phyloP scores from a whole-genome alignment of 495 filamentous ascomycete species.

The Halenospora varia region DNA sequence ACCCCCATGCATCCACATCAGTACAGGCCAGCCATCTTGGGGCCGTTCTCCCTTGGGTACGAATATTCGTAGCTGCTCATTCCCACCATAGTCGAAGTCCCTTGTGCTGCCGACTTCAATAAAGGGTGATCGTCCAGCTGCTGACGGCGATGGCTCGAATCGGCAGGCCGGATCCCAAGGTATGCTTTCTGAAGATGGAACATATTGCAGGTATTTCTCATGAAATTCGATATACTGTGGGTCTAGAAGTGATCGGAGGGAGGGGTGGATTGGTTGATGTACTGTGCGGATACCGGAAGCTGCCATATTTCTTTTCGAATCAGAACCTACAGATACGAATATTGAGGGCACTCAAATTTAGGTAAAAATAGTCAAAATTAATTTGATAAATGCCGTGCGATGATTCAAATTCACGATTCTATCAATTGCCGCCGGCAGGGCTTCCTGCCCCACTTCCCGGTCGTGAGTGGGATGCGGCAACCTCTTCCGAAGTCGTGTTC shows the following conservation, averaged over 20 bases:
- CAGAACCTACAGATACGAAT: no score
- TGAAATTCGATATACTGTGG: constrained; percentile 21
- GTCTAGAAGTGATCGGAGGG: constrained; percentile 13
- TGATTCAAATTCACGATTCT: no score
- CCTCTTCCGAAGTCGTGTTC: background rate
- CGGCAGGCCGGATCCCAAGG: constrained; percentile 7
- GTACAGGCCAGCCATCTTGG: constrained; percentile 13
- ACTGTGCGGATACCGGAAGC: no score
- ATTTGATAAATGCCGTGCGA: no score
- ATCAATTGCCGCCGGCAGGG: no score
- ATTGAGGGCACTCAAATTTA: no score
- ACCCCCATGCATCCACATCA: constrained; percentile 28
- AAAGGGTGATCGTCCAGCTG: background rate
- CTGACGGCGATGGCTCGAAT: background rate
- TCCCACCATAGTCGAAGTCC: background rate
- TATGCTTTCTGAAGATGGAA: constrained; percentile 5
- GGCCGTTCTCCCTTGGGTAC: constrained; percentile 3
- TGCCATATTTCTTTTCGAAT: no score
- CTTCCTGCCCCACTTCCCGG: no score
- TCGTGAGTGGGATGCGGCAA: no score
- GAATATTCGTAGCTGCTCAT: background rate
- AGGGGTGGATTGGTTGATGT: constrained; percentile 21
- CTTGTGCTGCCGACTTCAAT: constrained; percentile 3
- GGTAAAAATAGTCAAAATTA: no score
- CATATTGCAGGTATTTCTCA: constrained; percentile 19